Evolutionary conservation across 768 basidiomycete species (phyloP), one percentile per base, ranked within the genome.

Genomic region (Tulasnella sp.): DNA sequence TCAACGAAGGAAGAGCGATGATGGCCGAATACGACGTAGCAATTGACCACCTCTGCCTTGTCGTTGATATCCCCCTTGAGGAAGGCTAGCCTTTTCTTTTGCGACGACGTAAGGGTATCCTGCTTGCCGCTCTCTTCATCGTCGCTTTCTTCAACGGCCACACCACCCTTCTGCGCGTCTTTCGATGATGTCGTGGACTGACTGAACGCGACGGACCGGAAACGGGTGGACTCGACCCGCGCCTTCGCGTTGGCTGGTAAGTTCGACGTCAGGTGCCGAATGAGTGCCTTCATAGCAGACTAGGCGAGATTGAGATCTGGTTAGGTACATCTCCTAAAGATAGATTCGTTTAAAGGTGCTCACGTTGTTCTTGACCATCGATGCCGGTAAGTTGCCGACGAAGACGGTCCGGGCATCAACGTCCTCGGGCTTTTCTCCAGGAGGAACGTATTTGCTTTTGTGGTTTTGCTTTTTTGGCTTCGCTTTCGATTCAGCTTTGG

Each of bases 71-170:
- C 93, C 69, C 89, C 89, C 78, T 94, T 92, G 79, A 98, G 97
- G 79, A 95, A 97, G 0, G 94, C 92, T 69, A 98, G 87, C 75
- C 89, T 91, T 81, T 95, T 92, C 83, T 96, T 98, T 80, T 97
- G 91, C 67, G 84, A 85, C 0, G 92, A 85, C 7, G 87, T 92
- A 67, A 97, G 85, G n/a, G 47, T 52, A 26, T 52, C 47, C 12
- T 16, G 47, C 12, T 52, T 52, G 79, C 86, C 92, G 19, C 12
- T 62, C 36, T 73, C 72, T 36, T 82, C 80, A 2, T 78, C 83
- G 37, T 83, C 86, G 22, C 84, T 78, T 17, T 82, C 78, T 17
- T 83, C 83, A 75, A 74, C 79, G 34, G 80, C 80, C 29, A 84
- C 81, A 62, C 80, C 78, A 71, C 19, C 41, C 4, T 16, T 39